Percentiles rank a stretch among this genome's conserved stretches.
Conservation (phyloP, 371 early-diverging fungal species). For the Dinochytrium kinnereticum region DNA sequence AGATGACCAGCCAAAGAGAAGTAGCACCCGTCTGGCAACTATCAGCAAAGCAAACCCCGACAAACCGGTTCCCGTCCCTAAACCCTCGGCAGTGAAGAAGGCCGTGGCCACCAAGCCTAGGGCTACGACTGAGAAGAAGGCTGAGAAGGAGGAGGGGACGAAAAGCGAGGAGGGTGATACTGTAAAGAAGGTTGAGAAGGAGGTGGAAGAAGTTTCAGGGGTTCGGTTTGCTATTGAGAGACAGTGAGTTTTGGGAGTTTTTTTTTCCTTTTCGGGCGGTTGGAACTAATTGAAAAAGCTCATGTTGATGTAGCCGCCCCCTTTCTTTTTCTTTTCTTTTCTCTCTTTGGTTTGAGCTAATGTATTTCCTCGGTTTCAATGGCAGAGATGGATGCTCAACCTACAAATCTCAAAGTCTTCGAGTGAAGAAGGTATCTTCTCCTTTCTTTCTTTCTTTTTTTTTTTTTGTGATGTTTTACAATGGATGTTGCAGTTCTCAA, state of each 20-base stretch:
- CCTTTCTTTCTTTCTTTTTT: not conserved
- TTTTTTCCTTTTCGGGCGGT: too few relatives aligned
- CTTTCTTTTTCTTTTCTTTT: not conserved
- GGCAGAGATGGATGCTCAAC: not conserved
- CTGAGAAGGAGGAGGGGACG: not conserved
- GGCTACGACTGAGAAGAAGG: not conserved
- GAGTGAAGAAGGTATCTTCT: not conserved
- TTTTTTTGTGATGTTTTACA: too few relatives aligned
- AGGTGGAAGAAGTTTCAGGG: not conserved
- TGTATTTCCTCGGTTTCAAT: not conserved
- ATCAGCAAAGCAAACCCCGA: not conserved
- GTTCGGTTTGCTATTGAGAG: not conserved
- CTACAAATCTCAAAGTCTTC: not conserved
- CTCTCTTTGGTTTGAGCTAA: not conserved
- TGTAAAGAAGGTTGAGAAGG: not conserved
- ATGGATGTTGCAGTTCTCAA: not conserved
- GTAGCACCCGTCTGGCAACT: not conserved
- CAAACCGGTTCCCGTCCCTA: not conserved
- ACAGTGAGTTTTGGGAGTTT: too few relatives aligned
- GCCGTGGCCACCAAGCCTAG: not conserved
- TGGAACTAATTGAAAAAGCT: too few relatives aligned
- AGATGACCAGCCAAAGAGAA: not conserved
- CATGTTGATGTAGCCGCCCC: too few relatives aligned
- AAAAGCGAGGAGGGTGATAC: not conserved
- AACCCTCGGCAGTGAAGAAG: not conserved